Evolutionary conservation across 306 rosid genomes (phyloP).

Genomic region (Dicorynia guianensis): DNA sequence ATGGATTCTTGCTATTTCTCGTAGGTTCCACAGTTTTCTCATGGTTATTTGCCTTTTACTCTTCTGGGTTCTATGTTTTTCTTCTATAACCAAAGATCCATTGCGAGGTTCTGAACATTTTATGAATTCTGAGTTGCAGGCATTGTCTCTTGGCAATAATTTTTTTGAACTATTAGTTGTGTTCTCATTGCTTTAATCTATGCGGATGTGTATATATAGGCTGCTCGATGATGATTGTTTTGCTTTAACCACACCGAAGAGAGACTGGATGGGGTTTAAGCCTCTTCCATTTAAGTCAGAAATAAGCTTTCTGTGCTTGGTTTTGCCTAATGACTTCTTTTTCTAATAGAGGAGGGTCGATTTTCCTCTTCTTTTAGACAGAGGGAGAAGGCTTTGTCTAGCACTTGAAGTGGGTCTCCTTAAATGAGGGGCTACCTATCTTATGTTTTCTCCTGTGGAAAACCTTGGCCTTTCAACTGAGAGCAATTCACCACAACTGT

Average conservation of each 20-base stretch:
- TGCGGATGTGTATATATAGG: not conserved
- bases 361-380: constrained; percentile 46
- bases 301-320: constrained; percentile 45
- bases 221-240: constrained; percentile 76
- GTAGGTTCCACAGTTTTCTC: constrained; percentile 56
- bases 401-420: constrained; percentile 43
- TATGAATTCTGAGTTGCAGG: not conserved
- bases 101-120: not conserved
- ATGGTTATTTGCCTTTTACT: not conserved
- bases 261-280: constrained; percentile 38
- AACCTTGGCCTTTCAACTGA: constrained; percentile 63
- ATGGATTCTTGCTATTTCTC: constrained; percentile 70
- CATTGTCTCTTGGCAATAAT: not conserved
- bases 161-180: not conserved
- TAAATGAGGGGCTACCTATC: constrained; percentile 31
- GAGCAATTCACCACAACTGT: constrained; percentile 37
- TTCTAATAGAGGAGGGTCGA: constrained; percentile 48
- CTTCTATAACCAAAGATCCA: not conserved
- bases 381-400: constrained; percentile 51
- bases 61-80: not conserved
- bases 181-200: not conserved
- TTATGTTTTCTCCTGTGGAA: constrained; percentile 58
- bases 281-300: constrained; percentile 10
- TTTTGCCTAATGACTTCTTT: constrained; percentile 42
- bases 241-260: constrained; percentile 85